Base-by-base conservation (phyloP, 2,329 filamentous ascomycete genomes). In the Botryotinia convoluta region DNA sequence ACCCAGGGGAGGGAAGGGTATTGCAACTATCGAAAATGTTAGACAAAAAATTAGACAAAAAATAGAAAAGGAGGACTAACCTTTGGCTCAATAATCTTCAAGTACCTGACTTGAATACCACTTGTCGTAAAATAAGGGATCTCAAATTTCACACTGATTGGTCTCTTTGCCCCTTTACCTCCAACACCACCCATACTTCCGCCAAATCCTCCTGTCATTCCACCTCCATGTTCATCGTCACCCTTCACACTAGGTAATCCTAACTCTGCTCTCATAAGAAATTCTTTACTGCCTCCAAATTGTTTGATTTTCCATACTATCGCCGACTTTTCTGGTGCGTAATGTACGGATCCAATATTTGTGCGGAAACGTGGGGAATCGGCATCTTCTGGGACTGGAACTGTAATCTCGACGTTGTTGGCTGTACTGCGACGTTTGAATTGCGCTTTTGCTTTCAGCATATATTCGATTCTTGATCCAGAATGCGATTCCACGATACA, bases 281-380 rank as follows among this genome's bases (percentile, higher is more conserved):
- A 99, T 82, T 99, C 96, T 84, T 99, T 99, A 78, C 91, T 90
- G n/a, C 96, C 96, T 62, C 96, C 96, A 83, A 99, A 99, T 81
- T 99, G 96, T 87, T 99, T 99, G 83, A 99, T 99, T 87, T 99
- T 99, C 96, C 96, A 99, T 69, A 99, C 93, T 78, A 99, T 99
- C 74, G 95, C 95, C 76, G 93, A 97, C 81, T 97, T 95, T 83
- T 99, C 96, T 0, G 96, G 96, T 6, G 95, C 95, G 82, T 99
- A 99, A 84, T 99, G 96, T 20, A 99, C 96, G 44, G 92, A 94
- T 72, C 96, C 96, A 75, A 99, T 97, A 82, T 98, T 99, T 51
- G 96, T 99, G 71, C 96, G 90, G 89, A 99, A 99, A 62, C 96
- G 91, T 18, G 96, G 96, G 2, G 93, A 94, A 83, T 99, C 96